Conservation (phyloP, 2,329 filamentous ascomycete species). For the Diaporthe sp. region DNA sequence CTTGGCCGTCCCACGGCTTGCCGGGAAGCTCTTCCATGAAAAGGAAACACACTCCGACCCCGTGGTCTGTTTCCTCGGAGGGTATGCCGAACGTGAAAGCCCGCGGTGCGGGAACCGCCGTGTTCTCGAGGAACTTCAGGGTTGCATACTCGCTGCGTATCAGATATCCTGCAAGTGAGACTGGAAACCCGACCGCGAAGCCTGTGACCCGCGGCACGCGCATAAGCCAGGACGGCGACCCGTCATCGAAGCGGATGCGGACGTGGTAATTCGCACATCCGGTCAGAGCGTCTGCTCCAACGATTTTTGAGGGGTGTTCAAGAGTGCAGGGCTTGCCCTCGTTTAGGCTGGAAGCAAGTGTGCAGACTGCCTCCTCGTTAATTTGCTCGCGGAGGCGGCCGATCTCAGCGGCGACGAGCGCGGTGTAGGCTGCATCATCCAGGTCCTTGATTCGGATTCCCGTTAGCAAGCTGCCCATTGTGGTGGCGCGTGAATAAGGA, state of each 20-base stretch:
- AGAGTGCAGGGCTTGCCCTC: conserved; percentile 1
- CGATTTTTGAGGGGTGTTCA: not conserved
- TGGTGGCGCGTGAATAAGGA: not conserved
- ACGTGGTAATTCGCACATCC: too few relatives aligned
- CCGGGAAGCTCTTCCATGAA: conserved; percentile 45
- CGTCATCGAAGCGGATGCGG: conserved; percentile 43
- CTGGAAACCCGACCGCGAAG: conserved; percentile 33
- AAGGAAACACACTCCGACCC: conserved; percentile 47
- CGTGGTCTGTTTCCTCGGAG: conserved; percentile 42
- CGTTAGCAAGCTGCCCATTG: not conserved
- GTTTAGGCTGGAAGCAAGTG: not conserved
- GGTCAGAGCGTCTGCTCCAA: not conserved
- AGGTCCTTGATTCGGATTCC: not conserved
- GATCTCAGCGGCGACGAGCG: not conserved
- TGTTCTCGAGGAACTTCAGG: conserved; percentile 48
- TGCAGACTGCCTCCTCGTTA: not conserved
- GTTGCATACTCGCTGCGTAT: conserved; percentile 51
- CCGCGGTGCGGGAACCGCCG: conserved; percentile 46
- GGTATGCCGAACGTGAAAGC: conserved; percentile 46
- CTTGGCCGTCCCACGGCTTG: conserved; percentile 43
- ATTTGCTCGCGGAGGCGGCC: not conserved
- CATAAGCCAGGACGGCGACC: conserved; percentile 43
- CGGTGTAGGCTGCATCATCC: conserved; percentile 1
- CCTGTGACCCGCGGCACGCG: conserved; percentile 43
- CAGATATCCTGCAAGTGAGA: conserved; percentile 44